phyloP scores from a whole-genome alignment of 257 asterid species.

The Thymus quinquecostatus region DNA sequence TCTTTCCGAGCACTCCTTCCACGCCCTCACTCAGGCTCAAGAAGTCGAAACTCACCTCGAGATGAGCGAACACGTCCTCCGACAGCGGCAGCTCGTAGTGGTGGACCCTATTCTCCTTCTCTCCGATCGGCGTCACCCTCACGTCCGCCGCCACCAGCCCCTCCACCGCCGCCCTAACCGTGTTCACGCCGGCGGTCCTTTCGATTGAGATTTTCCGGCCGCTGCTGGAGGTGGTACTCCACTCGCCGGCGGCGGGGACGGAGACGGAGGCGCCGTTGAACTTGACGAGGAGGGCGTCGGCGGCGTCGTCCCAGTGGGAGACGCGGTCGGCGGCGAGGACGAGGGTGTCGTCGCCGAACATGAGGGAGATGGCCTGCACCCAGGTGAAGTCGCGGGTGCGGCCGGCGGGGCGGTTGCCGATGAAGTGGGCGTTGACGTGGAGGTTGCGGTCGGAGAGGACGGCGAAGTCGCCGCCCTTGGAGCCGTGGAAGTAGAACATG shows the following conservation, averaged over 20 bases:
- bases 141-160: slow-evolving; percentile 51
- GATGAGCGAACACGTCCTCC: slow-evolving; percentile 62
- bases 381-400: slow-evolving; percentile 74
- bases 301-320: slow-evolving; percentile 45
- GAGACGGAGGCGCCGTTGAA: slow-evolving; percentile 44
- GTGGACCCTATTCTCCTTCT: slow-evolving; percentile 57
- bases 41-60: slow-evolving; percentile 62
- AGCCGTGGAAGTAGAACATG: slow-evolving; percentile 88
- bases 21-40: slow-evolving; percentile 41
- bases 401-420: slow-evolving; percentile 65
- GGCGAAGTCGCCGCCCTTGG: slow-evolving; percentile 55
- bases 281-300: slow-evolving; percentile 53
- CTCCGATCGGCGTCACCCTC: slow-evolving; percentile 54
- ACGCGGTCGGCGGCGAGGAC: slow-evolving; percentile 53
- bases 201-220: slow-evolving; percentile 23
- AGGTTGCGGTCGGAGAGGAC: slow-evolving; percentile 62
- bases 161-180: slow-evolving; percentile 42
- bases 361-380: slow-evolving; percentile 74
- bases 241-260: slow-evolving; percentile 52
- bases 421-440: slow-evolving; percentile 75
- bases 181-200: slow-evolving; percentile 65
- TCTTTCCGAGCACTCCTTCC: slow-evolving; percentile 65
- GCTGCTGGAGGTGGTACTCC: slow-evolving; percentile 32
- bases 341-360: slow-evolving; percentile 58
- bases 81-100: slow-evolving; percentile 50